Percentiles rank a stretch among this genome's conserved stretches.
Conservation (phyloP, 148 eudicot species). For the Rhododendron henanense region DNA sequence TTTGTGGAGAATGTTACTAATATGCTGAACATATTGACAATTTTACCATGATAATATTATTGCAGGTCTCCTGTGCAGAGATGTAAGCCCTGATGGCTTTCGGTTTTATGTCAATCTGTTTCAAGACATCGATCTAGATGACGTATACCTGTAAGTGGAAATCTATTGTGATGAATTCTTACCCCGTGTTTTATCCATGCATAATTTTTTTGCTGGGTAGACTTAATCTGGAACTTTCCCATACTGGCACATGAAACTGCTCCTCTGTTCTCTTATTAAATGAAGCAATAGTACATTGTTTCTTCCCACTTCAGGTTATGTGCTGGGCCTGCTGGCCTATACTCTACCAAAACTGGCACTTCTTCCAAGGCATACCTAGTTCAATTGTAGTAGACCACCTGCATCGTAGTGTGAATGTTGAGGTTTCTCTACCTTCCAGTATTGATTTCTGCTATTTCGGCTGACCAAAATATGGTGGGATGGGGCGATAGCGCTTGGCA, state of each 20-base stretch:
- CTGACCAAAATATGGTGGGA: not conserved
- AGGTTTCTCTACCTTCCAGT: not conserved
- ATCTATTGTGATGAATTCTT: slow-evolving; percentile 8
- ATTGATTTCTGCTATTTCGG: not conserved
- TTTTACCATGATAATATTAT: slow-evolving; percentile 11
- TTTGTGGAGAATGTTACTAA: not conserved
- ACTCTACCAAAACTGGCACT: not conserved
- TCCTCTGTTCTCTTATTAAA: not conserved
- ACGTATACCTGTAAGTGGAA: slow-evolving; percentile 60
- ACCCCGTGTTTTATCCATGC: not conserved
- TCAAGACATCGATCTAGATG: slow-evolving; percentile 59
- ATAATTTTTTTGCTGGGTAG: not conserved
- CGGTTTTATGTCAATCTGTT: slow-evolving; percentile 84
- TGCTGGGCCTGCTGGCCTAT: not conserved
- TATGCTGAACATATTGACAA: not conserved
- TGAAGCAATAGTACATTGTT: not conserved
- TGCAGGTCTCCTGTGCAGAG: slow-evolving; percentile 92
- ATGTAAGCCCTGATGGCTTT: slow-evolving; percentile 94
- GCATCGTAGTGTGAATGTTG: not conserved
- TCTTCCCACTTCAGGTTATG: not conserved
- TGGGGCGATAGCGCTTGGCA: not conserved
- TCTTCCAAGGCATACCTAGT: not conserved
- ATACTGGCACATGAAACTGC: not conserved
- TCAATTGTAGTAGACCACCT: not conserved
- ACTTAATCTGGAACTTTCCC: not conserved